Evolutionary conservation across 805 yeast species (phyloP).

Genomic region (Candida argentea): DNA sequence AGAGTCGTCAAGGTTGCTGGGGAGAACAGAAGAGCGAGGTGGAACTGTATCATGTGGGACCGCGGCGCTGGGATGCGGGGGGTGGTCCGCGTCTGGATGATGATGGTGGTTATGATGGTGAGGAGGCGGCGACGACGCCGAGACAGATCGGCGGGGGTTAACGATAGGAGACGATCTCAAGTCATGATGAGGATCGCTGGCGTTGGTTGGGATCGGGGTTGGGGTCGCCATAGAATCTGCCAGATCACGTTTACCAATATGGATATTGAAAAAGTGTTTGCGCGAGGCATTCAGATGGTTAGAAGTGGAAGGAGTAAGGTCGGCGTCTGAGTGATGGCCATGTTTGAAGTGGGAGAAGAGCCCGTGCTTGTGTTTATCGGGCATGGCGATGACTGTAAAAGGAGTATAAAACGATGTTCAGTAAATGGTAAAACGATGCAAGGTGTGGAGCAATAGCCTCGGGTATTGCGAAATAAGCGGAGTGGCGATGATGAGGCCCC

Average conservation of each 20-base stretch:
- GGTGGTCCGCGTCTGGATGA: conserved; percentile 1
- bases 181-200: conserved; percentile 17
- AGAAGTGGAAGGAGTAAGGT: conserved; percentile 20
- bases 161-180: too few relatives aligned
- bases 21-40: conserved; percentile 6
- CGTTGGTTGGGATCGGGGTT: conserved; percentile 21
- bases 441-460: too few relatives aligned
- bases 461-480: too few relatives aligned
- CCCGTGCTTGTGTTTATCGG: conserved; percentile 34
- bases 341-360: conserved; percentile 29
- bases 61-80: conserved; percentile 1
- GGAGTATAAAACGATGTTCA: too few relatives aligned
- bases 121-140: conserved; percentile 2
- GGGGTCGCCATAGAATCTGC: conserved; percentile 27
- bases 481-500: too few relatives aligned
- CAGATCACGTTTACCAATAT: conserved; percentile 32
- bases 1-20: conserved; percentile 6
- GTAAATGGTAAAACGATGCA: too few relatives aligned
- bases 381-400: too few relatives aligned
- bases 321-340: conserved; percentile 10
- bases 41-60: conserved; percentile 2
- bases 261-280: conserved; percentile 28
- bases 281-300: conserved; percentile 15
- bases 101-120: conserved; percentile 5
- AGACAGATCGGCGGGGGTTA: too few relatives aligned